Evolutionary conservation across 2,329 filamentous ascomycete genomes (phyloP).

Genomic region (Nothophaeocryptopus gaeumannii): DNA sequence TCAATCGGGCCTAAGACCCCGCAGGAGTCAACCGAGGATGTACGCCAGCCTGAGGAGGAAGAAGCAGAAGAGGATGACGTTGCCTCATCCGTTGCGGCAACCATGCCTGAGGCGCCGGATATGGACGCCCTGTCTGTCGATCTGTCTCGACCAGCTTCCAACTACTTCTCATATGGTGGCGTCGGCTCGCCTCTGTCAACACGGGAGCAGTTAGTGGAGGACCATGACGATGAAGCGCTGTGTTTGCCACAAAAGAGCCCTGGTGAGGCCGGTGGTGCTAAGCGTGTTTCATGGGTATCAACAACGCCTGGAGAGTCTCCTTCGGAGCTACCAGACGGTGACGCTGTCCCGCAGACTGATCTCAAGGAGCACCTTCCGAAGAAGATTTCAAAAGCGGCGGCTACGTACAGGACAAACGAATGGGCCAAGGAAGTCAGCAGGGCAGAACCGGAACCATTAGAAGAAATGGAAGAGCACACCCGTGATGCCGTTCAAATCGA

Average conservation of each 20-base stretch:
- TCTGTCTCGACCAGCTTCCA: conserved; percentile 17
- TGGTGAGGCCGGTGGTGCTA: background rate
- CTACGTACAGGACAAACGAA: conserved; percentile 87
- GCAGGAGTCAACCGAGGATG: too few species aligned
- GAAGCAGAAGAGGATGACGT: conserved; percentile 21
- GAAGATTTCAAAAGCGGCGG: conserved; percentile 71
- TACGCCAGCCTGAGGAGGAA: conserved; percentile 38
- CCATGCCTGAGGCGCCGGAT: conserved; percentile 22
- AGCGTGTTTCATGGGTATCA: conserved; percentile 4
- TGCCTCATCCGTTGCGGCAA: conserved; percentile 23
- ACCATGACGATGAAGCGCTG: conserved; percentile 22
- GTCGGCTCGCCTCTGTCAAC: background rate
- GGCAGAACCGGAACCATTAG: conserved; percentile 62
- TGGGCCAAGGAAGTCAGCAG: conserved; percentile 87
- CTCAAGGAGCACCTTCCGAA: conserved; percentile 64
- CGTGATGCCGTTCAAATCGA: conserved; percentile 41
- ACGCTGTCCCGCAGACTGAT: conserved; percentile 3
- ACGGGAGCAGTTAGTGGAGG: conserved; percentile 16
- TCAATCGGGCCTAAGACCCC: too few species aligned
- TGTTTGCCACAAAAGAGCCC: conserved; percentile 13
- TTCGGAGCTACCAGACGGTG: conserved; percentile 1
- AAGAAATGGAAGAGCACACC: conserved; percentile 34
- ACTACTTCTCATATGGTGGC: conserved; percentile 12
- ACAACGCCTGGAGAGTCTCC: conserved; percentile 6
- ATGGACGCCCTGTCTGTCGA: conserved; percentile 20